Percentiles rank a stretch among this genome's conserved stretches.
Evolutionary conservation across 129 eudicot genomes (phyloP).

Genomic region (Oenanthe sinensis): DNA sequence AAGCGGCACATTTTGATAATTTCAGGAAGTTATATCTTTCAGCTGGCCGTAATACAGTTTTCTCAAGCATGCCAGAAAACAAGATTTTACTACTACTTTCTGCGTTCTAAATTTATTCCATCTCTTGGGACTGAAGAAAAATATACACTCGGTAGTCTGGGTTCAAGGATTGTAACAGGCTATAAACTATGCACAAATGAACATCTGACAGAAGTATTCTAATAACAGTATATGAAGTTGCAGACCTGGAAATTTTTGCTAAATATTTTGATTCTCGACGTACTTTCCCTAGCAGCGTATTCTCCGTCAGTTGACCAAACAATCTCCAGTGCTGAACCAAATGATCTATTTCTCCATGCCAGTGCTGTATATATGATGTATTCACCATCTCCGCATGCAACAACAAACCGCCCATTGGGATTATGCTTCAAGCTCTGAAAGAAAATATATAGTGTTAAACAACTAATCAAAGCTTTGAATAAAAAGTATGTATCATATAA

Average conservation of each 20-base stretch:
- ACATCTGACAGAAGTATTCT: not conserved
- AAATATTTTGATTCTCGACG: conserved; percentile 83
- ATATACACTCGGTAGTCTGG: not conserved
- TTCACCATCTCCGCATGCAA: conserved; percentile 97
- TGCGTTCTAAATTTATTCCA: not conserved
- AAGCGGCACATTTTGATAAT: not conserved
- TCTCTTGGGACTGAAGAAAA: not conserved
- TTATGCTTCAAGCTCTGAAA: conserved; percentile 92
- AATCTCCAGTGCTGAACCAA: conserved; percentile 94
- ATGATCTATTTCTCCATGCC: conserved; percentile 99
- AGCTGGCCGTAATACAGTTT: not conserved
- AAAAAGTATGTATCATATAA: not conserved
- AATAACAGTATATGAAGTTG: not conserved
- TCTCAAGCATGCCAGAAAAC: not conserved
- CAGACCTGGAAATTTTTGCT: conserved; percentile 83
- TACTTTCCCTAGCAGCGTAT: conserved; percentile 96
- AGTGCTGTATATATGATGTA: conserved; percentile 93
- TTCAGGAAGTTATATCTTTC: not conserved
- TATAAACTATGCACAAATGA: not conserved
- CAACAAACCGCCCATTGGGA: conserved; percentile 97
- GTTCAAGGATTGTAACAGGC: not conserved
- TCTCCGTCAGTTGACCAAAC: conserved; percentile 98
- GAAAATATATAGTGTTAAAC: not conserved
- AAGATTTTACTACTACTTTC: not conserved
- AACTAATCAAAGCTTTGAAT: not conserved